A percentile compares a stretch with the other conserved stretches of the same genome.
These are phyloP conservation scores for Porodaedalea pini DNA, from an alignment of 1,284 basidiomycete species.

Conservation along the genomic window DNA sequence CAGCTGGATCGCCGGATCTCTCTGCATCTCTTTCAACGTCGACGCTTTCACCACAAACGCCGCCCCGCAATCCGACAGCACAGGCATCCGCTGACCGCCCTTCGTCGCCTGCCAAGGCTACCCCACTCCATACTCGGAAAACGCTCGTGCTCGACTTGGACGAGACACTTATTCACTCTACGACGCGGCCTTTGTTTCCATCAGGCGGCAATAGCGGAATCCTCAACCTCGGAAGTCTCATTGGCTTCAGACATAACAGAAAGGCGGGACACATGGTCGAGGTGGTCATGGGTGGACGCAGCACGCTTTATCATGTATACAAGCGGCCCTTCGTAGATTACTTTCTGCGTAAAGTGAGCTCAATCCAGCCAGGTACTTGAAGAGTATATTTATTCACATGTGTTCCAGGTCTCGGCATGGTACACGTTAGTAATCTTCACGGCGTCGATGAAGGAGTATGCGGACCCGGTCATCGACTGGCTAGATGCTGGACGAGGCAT, in stretches of 20 bases:
- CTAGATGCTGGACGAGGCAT: conserved; percentile 92
- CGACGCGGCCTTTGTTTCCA: conserved; percentile 69
- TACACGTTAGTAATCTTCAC: conserved; percentile 99
- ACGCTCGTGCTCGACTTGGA: conserved; percentile 95
- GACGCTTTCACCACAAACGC: conserved; percentile 24
- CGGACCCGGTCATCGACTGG: conserved; percentile 99
- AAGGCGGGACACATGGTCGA: conserved; percentile 91
- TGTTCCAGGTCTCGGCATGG: conserved; percentile 86
- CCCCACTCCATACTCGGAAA: conserved; percentile 79
- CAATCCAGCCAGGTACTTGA: background rate
- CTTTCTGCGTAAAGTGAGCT: conserved; percentile 85
- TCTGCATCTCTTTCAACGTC: conserved; percentile 3
- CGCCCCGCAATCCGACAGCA: conserved; percentile 7
- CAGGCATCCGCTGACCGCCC: conserved; percentile 17
- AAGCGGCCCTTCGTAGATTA: conserved; percentile 97
- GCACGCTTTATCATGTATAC: conserved; percentile 96
- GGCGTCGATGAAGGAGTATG: conserved; percentile 98
- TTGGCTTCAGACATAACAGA: conserved; percentile 54
- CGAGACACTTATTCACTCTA: conserved; percentile 98
- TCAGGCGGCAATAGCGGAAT: conserved; percentile 53
- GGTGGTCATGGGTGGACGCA: conserved; percentile 85
- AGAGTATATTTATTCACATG: background rate
- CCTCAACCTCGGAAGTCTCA: conserved; percentile 48
- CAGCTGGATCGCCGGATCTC: background rate
- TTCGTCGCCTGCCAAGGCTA: conserved; percentile 26